These are phyloP conservation scores for Graphilbum sp. DNA, from an alignment of 2,329 filamentous ascomycete species.

Conservation along the genomic window DNA sequence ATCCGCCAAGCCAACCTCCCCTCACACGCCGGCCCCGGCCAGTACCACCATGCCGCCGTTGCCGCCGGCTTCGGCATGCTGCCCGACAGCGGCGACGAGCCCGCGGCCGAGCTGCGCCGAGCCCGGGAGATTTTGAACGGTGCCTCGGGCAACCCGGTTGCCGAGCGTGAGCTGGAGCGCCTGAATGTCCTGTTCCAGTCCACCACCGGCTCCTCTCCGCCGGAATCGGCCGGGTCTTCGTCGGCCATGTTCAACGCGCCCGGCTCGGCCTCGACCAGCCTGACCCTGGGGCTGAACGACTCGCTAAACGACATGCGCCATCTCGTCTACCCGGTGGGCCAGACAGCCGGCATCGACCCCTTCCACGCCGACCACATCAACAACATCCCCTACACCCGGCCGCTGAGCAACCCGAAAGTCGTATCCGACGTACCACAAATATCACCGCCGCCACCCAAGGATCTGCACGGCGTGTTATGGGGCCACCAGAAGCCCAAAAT, in stretches of 20 bases:
- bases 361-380: constrained; percentile 89
- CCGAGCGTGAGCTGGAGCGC: constrained; percentile 38
- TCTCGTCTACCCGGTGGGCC: constrained; percentile 80
- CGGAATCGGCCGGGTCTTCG: constrained; percentile 32
- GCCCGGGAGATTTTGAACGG: constrained; percentile 39
- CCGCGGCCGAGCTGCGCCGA: constrained; percentile 34
- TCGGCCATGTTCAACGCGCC: constrained; percentile 39
- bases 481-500: constrained; percentile 56
- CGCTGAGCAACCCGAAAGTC: constrained; percentile 38
- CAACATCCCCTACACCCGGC: constrained; percentile 78
- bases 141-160: constrained; percentile 32
- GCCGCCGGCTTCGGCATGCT: constrained; percentile 22
- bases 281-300: constrained; percentile 29
- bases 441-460: constrained; percentile 18
- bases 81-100: constrained; percentile 29
- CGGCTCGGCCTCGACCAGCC: constrained; percentile 18
- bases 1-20: constrained; percentile 21
- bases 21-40: constrained; percentile 20
- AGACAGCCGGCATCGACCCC: constrained; percentile 83
- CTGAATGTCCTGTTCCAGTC: constrained; percentile 36
- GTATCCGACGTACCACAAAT: constrained; percentile 24
- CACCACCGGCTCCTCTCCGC: constrained; percentile 24
- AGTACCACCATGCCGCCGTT: constrained; percentile 17
- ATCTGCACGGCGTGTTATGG: constrained; percentile 32
- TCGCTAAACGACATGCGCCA: constrained; percentile 40